Conservation (phyloP, 768 basidiomycete species). For the Collybiopsis confluens region DNA sequence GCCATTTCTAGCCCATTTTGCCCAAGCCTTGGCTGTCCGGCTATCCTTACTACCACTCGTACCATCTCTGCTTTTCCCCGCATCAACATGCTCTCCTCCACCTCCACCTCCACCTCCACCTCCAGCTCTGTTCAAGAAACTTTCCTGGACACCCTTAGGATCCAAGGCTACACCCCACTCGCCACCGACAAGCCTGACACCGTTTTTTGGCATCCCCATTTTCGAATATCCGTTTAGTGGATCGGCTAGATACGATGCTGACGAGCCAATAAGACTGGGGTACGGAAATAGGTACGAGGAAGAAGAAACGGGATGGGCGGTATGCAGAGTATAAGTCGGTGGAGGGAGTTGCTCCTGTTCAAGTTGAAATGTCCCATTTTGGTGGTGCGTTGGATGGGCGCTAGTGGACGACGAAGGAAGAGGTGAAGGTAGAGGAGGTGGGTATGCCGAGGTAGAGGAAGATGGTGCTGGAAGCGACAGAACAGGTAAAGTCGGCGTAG, state of each 20-base stretch:
- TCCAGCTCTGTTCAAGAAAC: too few species aligned
- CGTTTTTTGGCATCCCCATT: slow-evolving; percentile 78
- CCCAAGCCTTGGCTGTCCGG: slow-evolving; percentile 9
- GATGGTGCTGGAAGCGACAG: too few species aligned
- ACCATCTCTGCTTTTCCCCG: too few species aligned
- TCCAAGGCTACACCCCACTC: slow-evolving; percentile 81
- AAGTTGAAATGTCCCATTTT: too few species aligned
- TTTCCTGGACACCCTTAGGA: slow-evolving; percentile 44
- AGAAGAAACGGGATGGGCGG: slow-evolving; percentile 51
- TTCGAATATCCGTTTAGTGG: slow-evolving; percentile 86
- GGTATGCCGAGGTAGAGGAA: too few species aligned
- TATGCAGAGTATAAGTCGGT: slow-evolving; percentile 62
- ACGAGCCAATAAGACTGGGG: slow-evolving; percentile 59
- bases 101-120: too few species aligned
- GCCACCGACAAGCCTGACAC: slow-evolving; percentile 73
- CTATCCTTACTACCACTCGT: too few species aligned
- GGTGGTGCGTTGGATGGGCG: slow-evolving; percentile 28
- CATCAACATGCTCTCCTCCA: too few species aligned
- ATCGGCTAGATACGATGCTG: slow-evolving; percentile 66
- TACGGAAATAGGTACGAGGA: slow-evolving; percentile 60
- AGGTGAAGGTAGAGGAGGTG: too few species aligned
- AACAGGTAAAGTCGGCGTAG: too few species aligned
- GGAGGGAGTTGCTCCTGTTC: slow-evolving; percentile 51
- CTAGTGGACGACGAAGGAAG: slow-evolving; percentile 27
- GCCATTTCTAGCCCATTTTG: slow-evolving; percentile 58